Evolutionary conservation across 129 eudicot species (phyloP).

Genomic region (Lactuca sativa): DNA sequence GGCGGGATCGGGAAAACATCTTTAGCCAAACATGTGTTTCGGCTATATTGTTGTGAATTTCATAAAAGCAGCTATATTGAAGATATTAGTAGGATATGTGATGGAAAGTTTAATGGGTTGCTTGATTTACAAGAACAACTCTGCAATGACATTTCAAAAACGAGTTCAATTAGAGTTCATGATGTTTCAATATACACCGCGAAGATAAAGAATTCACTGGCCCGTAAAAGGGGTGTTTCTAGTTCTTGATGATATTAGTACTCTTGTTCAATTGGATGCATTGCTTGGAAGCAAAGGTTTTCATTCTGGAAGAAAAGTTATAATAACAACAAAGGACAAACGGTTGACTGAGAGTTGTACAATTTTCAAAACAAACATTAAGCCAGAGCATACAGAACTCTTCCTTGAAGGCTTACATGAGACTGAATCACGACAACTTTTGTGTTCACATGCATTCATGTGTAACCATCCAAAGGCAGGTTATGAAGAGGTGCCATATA

Average conservation of each 20-base stretch:
- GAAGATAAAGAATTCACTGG: constrained; percentile 11
- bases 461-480: too few species aligned
- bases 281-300: constrained; percentile 23
- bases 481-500: too few species aligned
- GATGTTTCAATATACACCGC: constrained; percentile 8
- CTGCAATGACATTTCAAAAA: constrained; percentile 17
- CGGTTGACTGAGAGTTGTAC: not conserved
- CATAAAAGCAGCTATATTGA: constrained; percentile 5
- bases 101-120: too few species aligned
- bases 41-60: not conserved
- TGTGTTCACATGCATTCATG: too few species aligned
- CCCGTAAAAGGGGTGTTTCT: constrained; percentile 13
- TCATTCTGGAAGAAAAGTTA: constrained; percentile 37
- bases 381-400: too few species aligned
- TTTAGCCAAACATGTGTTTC: not conserved
- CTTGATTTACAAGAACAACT: not conserved
- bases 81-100: too few species aligned
- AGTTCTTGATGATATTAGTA: constrained; percentile 21
- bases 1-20: too few species aligned
- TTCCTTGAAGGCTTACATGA: too few species aligned
- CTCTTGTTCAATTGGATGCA: constrained; percentile 13
- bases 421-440: too few species aligned
- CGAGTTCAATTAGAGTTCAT: not conserved
- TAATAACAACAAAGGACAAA: constrained; percentile 25
- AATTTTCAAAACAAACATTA: too few species aligned